A percentile compares a stretch with the other conserved stretches of the same genome.
Conservation (phyloP, 2,329 filamentous ascomycete genomes). For the Didymellaceae sp. region DNA sequence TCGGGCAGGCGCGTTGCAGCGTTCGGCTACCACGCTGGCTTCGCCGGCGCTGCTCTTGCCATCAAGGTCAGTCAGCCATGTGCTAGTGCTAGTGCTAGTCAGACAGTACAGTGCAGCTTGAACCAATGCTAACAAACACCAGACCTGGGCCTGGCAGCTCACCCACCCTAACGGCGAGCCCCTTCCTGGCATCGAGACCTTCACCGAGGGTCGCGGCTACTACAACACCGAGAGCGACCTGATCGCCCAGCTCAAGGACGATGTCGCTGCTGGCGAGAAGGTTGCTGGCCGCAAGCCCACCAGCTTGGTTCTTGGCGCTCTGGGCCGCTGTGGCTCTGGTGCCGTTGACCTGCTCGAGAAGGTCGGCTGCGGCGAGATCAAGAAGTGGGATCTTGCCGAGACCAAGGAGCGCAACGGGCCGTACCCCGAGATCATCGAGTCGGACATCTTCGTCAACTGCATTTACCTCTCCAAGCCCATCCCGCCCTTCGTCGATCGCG, state of each 20-base stretch:
- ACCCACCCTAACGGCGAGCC: constrained; percentile 69
- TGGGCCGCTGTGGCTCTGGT: constrained; percentile 84
- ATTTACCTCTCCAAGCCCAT: constrained; percentile 84
- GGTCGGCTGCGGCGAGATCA: constrained; percentile 74
- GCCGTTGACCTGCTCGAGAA: constrained; percentile 80
- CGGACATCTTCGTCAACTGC: constrained; percentile 56
- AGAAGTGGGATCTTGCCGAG: constrained; percentile 80
- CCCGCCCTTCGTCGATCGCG: constrained; percentile 78
- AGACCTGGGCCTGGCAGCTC: constrained; percentile 85
- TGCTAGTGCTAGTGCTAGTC: not conserved
- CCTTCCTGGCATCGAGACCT: constrained; percentile 68
- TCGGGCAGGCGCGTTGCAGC: constrained; percentile 73
- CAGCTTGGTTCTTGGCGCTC: constrained; percentile 79
- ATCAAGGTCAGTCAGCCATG: constrained; percentile 38
- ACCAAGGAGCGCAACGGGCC: constrained; percentile 70
- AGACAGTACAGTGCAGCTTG: no score
- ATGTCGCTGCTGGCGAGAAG: constrained; percentile 69
- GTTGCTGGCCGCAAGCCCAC: constrained; percentile 72
- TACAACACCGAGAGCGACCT: constrained; percentile 79
- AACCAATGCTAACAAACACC: constrained; percentile 34
- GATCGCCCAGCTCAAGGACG: constrained; percentile 75
- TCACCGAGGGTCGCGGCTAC: constrained; percentile 55
- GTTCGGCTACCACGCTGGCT: constrained; percentile 64
- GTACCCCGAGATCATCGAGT: constrained; percentile 77
- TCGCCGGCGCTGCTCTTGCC: constrained; percentile 55